Evolutionary conservation across 345 rosid genomes (phyloP), one percentile per base, ranked within the genome.

Genomic region (Eucalyptus marginata): DNA sequence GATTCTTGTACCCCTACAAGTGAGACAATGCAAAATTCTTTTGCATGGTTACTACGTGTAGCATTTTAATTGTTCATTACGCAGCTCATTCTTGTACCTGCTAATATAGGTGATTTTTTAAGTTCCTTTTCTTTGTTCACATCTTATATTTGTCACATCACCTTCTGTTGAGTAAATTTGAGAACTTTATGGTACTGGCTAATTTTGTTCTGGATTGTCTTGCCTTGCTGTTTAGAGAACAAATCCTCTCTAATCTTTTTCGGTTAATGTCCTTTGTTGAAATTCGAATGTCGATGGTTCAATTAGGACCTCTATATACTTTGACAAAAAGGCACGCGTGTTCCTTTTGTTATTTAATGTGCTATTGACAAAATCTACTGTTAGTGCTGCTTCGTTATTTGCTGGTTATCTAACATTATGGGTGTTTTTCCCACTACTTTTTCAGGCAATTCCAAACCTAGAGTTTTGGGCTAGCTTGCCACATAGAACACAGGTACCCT

Each of bases 401-500:
- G 15, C 47, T 76, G 47, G 84, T 76, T 36, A 40, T 76, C 84
- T 76, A 6, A 76, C 27, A 20, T 76, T 76, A 40, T 76, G 47
- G 27, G 29, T 76, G 84, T 76, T 76, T 40, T 76, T 40, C 15
- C 47, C 84, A 76, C 47, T 76, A 76, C 54, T 92, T 90, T 87
- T 89, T 88, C 93, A 98, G 99, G 93, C 93, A 81, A 92, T 98
- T 89, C 99, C 99, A 3, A 97, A 97, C 93, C 54, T 94, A 92
- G 98, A 95, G 90, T 92, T 96, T 87, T 98, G 99, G 99, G 90
- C 88, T 90, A 92, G 94, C 91, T 56, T 96, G 90, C 99, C 97
- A 20, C 99, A 92, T 87, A 96, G 94, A 91, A 93, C 89, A 76
- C 96, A 96, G 96, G 99, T 98, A 94, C 56, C 89, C 62, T 43